Conservation (phyloP, 2,329 filamentous ascomycete species). For the Myriosclerotinia curreyana region DNA sequence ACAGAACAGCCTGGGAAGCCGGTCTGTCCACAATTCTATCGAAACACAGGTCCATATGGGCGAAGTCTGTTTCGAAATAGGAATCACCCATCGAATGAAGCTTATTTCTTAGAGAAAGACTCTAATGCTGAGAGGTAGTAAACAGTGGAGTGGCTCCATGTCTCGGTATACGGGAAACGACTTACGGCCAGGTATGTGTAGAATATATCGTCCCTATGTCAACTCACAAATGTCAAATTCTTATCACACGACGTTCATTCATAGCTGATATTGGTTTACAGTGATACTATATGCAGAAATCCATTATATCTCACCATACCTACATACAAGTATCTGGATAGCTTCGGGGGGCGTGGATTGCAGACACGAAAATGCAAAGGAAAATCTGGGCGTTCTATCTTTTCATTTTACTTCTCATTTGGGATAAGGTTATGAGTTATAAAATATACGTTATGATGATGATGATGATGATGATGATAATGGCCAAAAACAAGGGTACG, state of each 20-base stretch:
- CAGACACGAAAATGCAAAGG: background rate
- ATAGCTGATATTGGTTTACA: background rate
- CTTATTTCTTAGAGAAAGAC: background rate
- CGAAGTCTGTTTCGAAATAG: background rate
- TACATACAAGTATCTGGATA: too few species aligned
- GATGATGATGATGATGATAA: background rate
- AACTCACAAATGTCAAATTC: background rate
- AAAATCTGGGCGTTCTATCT: background rate
- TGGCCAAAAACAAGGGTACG: background rate
- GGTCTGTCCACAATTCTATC: slow-evolving; percentile 5
- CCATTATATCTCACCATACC: background rate
- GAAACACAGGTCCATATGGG: background rate
- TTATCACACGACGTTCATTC: background rate
- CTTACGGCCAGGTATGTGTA: background rate
- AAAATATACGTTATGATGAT: background rate
- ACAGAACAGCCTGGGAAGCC: background rate
- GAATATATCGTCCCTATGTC: background rate
- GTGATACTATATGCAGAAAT: background rate
- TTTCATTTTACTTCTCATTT: background rate
- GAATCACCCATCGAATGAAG: background rate
- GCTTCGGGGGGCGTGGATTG: background rate
- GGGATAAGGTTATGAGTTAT: background rate
- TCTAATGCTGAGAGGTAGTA: background rate
- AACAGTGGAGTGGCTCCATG: too few species aligned
- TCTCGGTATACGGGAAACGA: too few species aligned